Base-by-base conservation (phyloP, 106 monocot species). In the Dioscorea zingiberensis region DNA sequence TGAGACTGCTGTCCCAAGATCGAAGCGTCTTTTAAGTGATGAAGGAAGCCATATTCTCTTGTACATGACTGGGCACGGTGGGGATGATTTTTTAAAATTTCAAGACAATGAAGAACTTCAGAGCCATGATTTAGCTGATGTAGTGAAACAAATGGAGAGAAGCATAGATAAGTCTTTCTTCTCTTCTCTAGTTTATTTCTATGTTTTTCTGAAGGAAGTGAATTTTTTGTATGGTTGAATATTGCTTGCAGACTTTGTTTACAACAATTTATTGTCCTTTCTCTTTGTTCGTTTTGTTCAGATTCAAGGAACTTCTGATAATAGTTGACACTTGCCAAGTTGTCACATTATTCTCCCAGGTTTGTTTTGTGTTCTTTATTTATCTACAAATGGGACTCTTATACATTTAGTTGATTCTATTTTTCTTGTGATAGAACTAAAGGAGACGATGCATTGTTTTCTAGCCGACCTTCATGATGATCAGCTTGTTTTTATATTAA, bases 301-400 rank as follows among this genome's bases (percentile, higher is more conserved):
- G 92, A 80, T 98, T 97, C 74, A 98, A 98, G 74, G 97, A 98
- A 75, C 48, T 98, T 58, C 74, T 98, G 38, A 98, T 93, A 81
- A 93, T 98, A 88, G 92, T 98, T 27, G 92, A 98, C 66, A 98
- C 97, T 47, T 98, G 97, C 66, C 97, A 98, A 89, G 97, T 92
- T 77, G 86, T 89, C 46, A 98, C 92, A 46, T 84, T 93, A 32
- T 98, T 98, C 65, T 93, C 93, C 70, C 97, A 95, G 94, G 94
- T 95, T 73, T 25, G 47, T 56, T 59, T 68, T 48, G 26, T 54
- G 9, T 27, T 47, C 64, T 13, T 46, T 60, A 16, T 59, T n/a
- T 25, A 8, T 54, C 25, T 67, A 1, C 38, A 30, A 30, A 30
- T 30, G 30, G 7, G 2, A 2, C 7, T 30, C 30, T 30, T 30